These are phyloP conservation scores for Colletotrichum acutatum DNA, from an alignment of 2,329 filamentous ascomycete genomes.

Conservation along the genomic window DNA sequence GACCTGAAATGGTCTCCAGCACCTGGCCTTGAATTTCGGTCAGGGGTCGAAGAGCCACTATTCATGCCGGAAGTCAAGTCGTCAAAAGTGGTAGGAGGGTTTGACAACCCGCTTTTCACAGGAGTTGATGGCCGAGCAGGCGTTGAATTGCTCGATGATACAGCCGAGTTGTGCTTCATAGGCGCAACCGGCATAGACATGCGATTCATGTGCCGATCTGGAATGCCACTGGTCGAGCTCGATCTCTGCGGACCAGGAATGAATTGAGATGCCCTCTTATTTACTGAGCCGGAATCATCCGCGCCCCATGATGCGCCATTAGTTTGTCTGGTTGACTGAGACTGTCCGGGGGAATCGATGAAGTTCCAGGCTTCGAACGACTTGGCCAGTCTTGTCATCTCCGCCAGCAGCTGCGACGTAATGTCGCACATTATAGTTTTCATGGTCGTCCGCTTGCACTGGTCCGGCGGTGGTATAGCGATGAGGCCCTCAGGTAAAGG, in stretches of 20 bases:
- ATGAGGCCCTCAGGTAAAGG: slow-evolving; percentile 75
- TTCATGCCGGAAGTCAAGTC: slow-evolving; percentile 52
- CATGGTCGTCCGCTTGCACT: slow-evolving; percentile 81
- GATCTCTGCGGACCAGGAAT: slow-evolving; percentile 61
- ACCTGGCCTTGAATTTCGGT: slow-evolving; percentile 52
- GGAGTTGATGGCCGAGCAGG: slow-evolving; percentile 63
- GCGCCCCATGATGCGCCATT: slow-evolving; percentile 56
- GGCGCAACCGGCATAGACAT: slow-evolving; percentile 85
- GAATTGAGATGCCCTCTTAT: slow-evolving; percentile 68
- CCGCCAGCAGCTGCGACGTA: slow-evolving; percentile 77
- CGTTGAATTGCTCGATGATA: slow-evolving; percentile 57
- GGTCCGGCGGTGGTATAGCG: slow-evolving; percentile 74
- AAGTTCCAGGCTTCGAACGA: slow-evolving; percentile 78
- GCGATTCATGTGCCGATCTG: slow-evolving; percentile 72
- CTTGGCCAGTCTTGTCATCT: slow-evolving; percentile 79
- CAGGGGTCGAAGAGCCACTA: slow-evolving; percentile 53
- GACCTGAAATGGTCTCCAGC: slow-evolving; percentile 59
- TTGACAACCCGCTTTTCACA: slow-evolving; percentile 58
- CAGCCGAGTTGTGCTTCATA: slow-evolving; percentile 53
- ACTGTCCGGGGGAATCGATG: slow-evolving; percentile 79
- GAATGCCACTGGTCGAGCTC: slow-evolving; percentile 61
- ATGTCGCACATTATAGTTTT: slow-evolving; percentile 85
- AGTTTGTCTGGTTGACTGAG: slow-evolving; percentile 50
- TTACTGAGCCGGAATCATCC: slow-evolving; percentile 51
- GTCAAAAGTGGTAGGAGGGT: slow-evolving; percentile 61